A percentile compares a stretch with the other conserved stretches of the same genome.
These are phyloP conservation scores for Amanita inopinata DNA, from an alignment of 768 basidiomycete species.

Conservation along the genomic window DNA sequence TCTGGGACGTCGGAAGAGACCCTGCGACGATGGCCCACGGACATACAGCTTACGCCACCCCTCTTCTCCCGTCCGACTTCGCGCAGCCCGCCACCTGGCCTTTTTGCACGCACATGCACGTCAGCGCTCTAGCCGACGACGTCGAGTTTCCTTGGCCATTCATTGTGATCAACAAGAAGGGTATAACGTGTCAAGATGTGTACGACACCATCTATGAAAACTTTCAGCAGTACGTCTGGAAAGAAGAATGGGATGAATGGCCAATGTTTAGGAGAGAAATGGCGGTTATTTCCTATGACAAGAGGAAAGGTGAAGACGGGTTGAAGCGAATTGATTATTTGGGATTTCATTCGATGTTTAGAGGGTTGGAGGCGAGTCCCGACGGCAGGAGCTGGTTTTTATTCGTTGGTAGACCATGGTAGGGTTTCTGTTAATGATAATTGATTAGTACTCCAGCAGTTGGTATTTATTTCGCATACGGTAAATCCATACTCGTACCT, in stretches of 20 bases:
- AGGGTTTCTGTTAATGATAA: neutral
- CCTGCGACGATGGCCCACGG: conserved; percentile 2
- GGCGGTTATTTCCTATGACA: neutral
- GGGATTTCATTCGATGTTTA: conserved; percentile 6
- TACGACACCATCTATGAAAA: conserved; percentile 5
- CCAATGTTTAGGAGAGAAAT: conserved; percentile 1
- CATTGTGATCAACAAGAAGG: conserved; percentile 1
- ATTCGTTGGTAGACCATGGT: conserved; percentile 7
- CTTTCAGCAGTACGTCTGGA: conserved; percentile 5
- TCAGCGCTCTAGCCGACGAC: conserved; percentile 7
- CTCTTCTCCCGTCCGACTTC: conserved; percentile 2
- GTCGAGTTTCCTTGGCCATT: conserved; percentile 8
- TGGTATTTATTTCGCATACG: no score
- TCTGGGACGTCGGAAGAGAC: conserved; percentile 4
- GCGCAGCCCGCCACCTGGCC: conserved; percentile 9
- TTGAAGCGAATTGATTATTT: conserved; percentile 9
- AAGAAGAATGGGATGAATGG: conserved; percentile 4
- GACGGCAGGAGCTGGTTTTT: conserved; percentile 6
- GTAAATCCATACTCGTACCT: no score
- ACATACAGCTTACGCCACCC: conserved; percentile 5
- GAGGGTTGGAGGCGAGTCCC: conserved; percentile 4
- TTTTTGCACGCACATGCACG: neutral
- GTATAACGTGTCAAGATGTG: conserved; percentile 8
- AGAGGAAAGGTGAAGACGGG: neutral
- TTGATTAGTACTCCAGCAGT: neutral